Base-by-base conservation (phyloP, 495 filamentous ascomycete genomes). In the Penicillium turbatum region DNA sequence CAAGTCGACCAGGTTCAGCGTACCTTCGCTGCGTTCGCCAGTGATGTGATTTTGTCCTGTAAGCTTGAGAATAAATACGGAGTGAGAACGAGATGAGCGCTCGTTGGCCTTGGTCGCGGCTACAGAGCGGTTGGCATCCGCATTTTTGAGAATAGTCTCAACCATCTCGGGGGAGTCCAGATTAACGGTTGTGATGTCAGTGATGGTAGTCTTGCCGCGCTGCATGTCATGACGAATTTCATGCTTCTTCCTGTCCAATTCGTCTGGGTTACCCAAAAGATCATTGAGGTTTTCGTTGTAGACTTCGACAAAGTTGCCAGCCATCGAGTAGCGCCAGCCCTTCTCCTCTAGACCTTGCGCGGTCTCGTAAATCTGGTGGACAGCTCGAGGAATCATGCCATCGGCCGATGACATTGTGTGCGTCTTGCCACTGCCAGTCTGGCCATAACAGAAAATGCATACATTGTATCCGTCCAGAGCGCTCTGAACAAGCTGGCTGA, bases 221-320 rank as follows among this genome's bases (percentile, higher is more conserved):
- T 81, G 73, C 53, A 86, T 80, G 61, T 97, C 92, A 63, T 97
- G 92, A 7, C 88, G 84, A 54, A 97, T 93, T 60, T 97, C 93
- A 40, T 92, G 87, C 73, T 89, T 93, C 73, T 89, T 91, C 69
- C 87, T 89, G 58, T 88, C 85, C 32, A 89, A 72, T 19, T 90
- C 85, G 36, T 89, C 86, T 2, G 84, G 76, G 29, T 82, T 83
- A 8, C 89, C 88, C 10, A 99, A 82, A 3, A 99, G 76, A 67
- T 99, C 93, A 70, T 97, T 90, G 55, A 97, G 77, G 55, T 90
- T 90, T 63, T 99, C 93, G 60, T 99, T 97, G 79, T 99, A 97
- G 24, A 99, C 95, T 66, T 99, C 93, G n/a, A 99, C 84, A 62
- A 97, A 99, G 54, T 86, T 88, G 6, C 95, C 93, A 64, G 92